A percentile compares a stretch with the other conserved stretches of the same genome.
Conservation (phyloP, 345 rosid genomes). For the Lepidium didymum region DNA sequence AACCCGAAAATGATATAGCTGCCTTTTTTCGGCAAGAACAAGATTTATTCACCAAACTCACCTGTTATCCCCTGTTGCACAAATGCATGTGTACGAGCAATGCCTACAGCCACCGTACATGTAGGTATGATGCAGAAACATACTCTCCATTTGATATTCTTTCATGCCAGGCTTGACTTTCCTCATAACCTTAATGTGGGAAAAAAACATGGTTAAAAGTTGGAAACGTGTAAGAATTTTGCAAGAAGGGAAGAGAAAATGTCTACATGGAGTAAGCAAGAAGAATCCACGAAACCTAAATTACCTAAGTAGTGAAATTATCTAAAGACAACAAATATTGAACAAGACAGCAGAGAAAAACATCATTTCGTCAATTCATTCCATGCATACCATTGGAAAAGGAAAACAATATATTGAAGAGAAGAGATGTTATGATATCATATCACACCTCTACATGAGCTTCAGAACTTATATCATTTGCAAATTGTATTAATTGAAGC, state of each 20-base stretch:
- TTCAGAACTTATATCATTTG: slow-evolving; percentile 93
- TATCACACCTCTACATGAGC: slow-evolving; percentile 82
- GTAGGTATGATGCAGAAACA: slow-evolving; percentile 86
- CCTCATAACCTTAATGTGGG: slow-evolving; percentile 65
- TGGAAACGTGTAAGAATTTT: not conserved
- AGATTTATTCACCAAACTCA: slow-evolving; percentile 17
- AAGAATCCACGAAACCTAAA: not conserved
- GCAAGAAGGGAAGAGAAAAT: not conserved
- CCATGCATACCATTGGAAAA: not conserved
- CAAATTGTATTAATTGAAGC: slow-evolving; percentile 84
- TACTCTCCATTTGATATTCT: slow-evolving; percentile 94
- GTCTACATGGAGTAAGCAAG: not conserved
- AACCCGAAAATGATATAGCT: not conserved
- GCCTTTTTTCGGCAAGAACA: not conserved
- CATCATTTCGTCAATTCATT: not conserved
- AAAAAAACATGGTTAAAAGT: not conserved
- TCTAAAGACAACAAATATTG: not conserved
- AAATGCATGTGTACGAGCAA: slow-evolving; percentile 90
- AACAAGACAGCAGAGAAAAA: not conserved
- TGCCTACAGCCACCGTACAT: slow-evolving; percentile 96
- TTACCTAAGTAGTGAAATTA: not conserved
- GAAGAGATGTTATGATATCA: not conserved
- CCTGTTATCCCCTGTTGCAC: slow-evolving; percentile 96
- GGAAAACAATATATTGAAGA: not conserved
- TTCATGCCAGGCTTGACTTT: slow-evolving; percentile 53